Evolutionary conservation across 306 rosid species (phyloP), one percentile per base, ranked within the genome.

Genomic region (Quercus parvula): DNA sequence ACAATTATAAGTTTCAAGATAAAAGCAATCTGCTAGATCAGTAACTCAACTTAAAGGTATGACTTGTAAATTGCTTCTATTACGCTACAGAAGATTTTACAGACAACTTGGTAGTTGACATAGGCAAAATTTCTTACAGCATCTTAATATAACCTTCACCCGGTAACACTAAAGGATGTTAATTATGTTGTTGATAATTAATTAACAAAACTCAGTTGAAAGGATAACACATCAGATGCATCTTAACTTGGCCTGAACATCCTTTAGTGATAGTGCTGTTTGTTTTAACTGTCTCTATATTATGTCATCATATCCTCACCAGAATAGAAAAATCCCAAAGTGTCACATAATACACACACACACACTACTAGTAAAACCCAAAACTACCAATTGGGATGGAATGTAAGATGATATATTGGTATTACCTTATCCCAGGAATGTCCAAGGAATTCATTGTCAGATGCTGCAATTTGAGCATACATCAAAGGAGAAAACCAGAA

Each of bases 401-500:
- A 22, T 62, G 57, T 69, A 77, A n/a, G 52, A 74, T 41, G 59
- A 70, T 52, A 54, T 44, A 56, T 52, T 75, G 59, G 12, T 20
- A 81, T 76, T 87, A 93, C 99, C 97, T 89, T 93, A 75, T 88
- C 86, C 99, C 99, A 96, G 76, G 98, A 88, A 83, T 96, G 99
- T 73, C 99, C 99, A 67, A 83, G 97, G 84, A 96, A 96, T 86
- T 96, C 99, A 83, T 96, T 93, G 52, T 88, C 97, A 78, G 99
- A 90, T 72, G 94, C 99, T 68, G 98, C 88, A 85, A 89, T 90
- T 84, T 96, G 99, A 58, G 94, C 94, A 85, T 93, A 96, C 98
- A 91, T 93, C 91, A 96, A 90, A 76, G 99, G 99, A 79, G 99
- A 96, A 87, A 94, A 57, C 97, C 97, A 96, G 88, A 86, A 96